Conservation (phyloP, 1,284 basidiomycete species). For the Paramarasmius palmivorus region DNA sequence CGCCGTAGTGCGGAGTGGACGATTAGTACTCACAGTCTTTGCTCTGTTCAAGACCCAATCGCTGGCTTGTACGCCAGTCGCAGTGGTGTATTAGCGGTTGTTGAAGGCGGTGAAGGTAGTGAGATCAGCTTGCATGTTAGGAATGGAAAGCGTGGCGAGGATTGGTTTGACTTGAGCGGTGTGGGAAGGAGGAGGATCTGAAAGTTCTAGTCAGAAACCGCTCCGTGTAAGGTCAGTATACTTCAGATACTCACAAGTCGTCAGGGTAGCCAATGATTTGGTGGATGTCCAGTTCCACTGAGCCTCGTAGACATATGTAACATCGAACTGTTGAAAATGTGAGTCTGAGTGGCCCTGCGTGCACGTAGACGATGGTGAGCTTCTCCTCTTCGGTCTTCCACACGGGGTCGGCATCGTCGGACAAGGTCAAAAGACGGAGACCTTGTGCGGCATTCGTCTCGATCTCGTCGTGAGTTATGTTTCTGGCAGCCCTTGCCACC, state of each 20-base stretch:
- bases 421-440: not conserved
- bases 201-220: not conserved
- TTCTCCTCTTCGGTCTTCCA: slow-evolving; percentile 1
- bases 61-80: slow-evolving; percentile 7
- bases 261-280: not conserved
- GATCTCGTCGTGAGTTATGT: not conserved
- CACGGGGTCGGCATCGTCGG: not conserved
- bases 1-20: no score
- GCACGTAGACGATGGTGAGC: not conserved
- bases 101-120: slow-evolving; percentile 7
- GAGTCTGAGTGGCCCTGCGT: no score
- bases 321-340: slow-evolving; percentile 7
- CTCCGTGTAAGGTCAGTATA: no score
- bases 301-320: slow-evolving; percentile 9
- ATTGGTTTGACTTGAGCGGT: slow-evolving; percentile 7
- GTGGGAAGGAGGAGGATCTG: slow-evolving; percentile 10
- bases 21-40: not conserved
- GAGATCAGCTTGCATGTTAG: slow-evolving; percentile 6
- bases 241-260: not conserved
- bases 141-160: slow-evolving; percentile 6
- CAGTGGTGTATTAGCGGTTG: slow-evolving; percentile 10
- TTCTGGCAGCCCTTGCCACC: not conserved
- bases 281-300: not conserved
- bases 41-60: slow-evolving; percentile 5
- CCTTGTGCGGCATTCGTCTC: not conserved